These are phyloP conservation scores for Penstemon davidsonii DNA, from an alignment of 257 asterid genomes.

Conservation along the genomic window DNA sequence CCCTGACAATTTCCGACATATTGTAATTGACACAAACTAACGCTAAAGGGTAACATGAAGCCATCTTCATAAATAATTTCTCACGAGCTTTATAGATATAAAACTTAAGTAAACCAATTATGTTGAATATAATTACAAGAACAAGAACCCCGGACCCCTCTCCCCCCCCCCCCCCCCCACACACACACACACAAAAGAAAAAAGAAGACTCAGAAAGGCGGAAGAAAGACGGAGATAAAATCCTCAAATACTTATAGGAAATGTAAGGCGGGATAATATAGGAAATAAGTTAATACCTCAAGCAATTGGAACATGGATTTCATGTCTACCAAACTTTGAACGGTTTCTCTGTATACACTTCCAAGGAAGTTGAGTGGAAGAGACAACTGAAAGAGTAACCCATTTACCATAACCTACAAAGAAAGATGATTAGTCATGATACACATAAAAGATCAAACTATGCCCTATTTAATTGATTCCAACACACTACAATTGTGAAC, in stretches of 20 bases:
- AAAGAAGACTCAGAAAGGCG: neutral
- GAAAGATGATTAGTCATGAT: constrained; percentile 27
- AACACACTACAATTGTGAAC: constrained; percentile 19
- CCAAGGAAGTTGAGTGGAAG: constrained; percentile 98
- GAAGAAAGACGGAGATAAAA: constrained; percentile 15
- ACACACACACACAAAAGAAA: neutral
- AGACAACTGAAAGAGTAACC: constrained; percentile 93
- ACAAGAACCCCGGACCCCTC: neutral
- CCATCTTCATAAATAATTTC: neutral
- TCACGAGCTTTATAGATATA: neutral
- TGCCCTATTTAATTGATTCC: constrained; percentile 14
- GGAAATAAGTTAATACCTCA: constrained; percentile 58
- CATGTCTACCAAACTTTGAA: constrained; percentile 92
- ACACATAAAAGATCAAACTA: constrained; percentile 14
- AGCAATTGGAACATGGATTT: constrained; percentile 96
- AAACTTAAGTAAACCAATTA: neutral
- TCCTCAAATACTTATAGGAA: neutral
- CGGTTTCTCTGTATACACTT: constrained; percentile 89
- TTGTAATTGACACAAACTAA: neutral
- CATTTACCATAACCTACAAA: constrained; percentile 91
- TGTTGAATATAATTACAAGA: neutral
- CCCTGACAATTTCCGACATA: neutral
- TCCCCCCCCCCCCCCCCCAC: neutral
- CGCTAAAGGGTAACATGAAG: neutral
- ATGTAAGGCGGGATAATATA: constrained; percentile 14